Conservation (phyloP, 768 basidiomycete species). For the Boletus sp. region DNA sequence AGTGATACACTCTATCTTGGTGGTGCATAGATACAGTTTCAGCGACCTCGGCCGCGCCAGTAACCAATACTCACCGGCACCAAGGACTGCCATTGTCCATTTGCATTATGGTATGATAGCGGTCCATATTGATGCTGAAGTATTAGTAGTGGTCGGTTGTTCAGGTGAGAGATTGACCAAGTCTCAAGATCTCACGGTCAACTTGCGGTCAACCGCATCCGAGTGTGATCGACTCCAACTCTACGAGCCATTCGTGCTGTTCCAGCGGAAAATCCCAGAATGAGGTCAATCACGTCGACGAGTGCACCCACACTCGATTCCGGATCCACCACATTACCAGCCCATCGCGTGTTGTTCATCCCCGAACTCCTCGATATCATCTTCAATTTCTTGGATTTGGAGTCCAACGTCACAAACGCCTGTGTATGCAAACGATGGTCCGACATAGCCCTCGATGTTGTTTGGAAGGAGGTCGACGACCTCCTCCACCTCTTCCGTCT, state of each 20-base stretch:
- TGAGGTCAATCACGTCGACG: background rate
- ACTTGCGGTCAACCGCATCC: background rate
- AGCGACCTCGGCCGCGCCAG: background rate
- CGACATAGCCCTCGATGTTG: constrained; percentile 49
- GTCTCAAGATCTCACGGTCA: background rate
- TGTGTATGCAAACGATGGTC: constrained; percentile 60
- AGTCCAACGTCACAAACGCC: constrained; percentile 43
- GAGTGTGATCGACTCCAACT: background rate
- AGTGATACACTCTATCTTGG: background rate
- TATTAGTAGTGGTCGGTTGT: background rate
- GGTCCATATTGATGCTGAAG: background rate
- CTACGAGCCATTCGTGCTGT: background rate
- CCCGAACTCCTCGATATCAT: constrained; percentile 60
- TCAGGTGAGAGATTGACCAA: background rate
- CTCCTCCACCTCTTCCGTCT: constrained; percentile 44
- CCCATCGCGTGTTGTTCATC: constrained; percentile 42
- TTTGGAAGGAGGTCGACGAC: constrained; percentile 55
- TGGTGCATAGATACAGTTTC: background rate
- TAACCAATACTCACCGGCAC: background rate
- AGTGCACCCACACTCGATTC: background rate
- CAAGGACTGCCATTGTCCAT: background rate
- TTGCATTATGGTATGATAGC: background rate
- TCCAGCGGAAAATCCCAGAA: background rate
- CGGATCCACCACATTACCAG: background rate
- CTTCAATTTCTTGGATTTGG: constrained; percentile 44